Evolutionary conservation across 306 rosid genomes (phyloP).

Genomic region (Vigna trinervia): DNA sequence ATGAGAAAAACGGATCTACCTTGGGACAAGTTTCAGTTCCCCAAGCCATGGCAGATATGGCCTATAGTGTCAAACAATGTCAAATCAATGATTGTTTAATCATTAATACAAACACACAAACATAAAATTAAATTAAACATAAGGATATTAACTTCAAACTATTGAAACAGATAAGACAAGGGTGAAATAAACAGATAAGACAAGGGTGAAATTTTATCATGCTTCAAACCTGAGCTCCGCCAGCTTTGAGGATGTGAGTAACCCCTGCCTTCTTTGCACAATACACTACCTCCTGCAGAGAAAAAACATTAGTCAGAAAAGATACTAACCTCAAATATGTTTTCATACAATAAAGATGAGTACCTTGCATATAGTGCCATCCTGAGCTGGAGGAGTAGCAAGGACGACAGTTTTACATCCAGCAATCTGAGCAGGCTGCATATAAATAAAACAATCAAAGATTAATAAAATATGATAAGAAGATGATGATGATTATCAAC

Average conservation of each 20-base stretch:
- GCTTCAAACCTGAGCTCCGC: constrained; percentile 86
- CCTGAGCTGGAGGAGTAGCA: constrained; percentile 84
- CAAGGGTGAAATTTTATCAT: constrained; percentile 9
- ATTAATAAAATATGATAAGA: constrained; percentile 36
- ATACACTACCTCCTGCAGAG: constrained; percentile 80
- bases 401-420: constrained; percentile 83
- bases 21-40: constrained; percentile 91
- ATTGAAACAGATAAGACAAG: neutral
- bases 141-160: neutral
- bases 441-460: constrained; percentile 18
- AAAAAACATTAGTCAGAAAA: constrained; percentile 34
- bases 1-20: constrained; percentile 43
- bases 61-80: constrained; percentile 50
- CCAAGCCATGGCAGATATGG: constrained; percentile 92
- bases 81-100: constrained; percentile 18
- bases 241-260: constrained; percentile 88
- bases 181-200: neutral
- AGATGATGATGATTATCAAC: neutral
- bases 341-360: constrained; percentile 31
- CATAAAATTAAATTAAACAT: constrained; percentile 2
- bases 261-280: constrained; percentile 97
- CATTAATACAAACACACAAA: neutral
- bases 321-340: constrained; percentile 7
- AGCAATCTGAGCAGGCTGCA: constrained; percentile 91
- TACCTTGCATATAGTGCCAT: constrained; percentile 87